Percentiles rank a stretch among this genome's conserved stretches.
Evolutionary conservation across 75 land plant species (phyloP).

Genomic region (Azolla pinnata): DNA sequence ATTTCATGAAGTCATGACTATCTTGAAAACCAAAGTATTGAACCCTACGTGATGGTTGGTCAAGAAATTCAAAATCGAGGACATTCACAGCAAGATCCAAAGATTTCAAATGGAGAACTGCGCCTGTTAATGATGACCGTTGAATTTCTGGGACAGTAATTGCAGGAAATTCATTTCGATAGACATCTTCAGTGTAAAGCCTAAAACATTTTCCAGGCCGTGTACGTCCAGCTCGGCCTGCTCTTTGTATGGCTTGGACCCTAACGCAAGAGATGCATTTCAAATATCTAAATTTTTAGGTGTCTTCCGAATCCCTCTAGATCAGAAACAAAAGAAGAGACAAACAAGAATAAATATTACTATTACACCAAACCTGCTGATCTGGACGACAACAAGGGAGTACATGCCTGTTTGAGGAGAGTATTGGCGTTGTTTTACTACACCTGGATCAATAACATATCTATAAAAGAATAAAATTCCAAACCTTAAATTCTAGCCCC

Average conservation of each 20-base stretch:
- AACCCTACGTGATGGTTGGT: slow-evolving; percentile 80
- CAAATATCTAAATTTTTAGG: too few species aligned
- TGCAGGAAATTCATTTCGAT: slow-evolving; percentile 60
- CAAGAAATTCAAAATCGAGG: slow-evolving; percentile 89
- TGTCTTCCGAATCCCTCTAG: too few species aligned
- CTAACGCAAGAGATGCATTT: too few species aligned
- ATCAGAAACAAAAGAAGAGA: not conserved
- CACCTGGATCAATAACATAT: slow-evolving; percentile 95
- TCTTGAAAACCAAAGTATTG: not conserved
- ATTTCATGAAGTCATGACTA: not conserved
- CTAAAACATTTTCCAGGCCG: slow-evolving; percentile 95
- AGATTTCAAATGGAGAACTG: slow-evolving; percentile 88
- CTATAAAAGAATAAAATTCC: slow-evolving; percentile 28
- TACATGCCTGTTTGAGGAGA: slow-evolving; percentile 91
- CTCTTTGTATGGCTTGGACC: slow-evolving; percentile 92
- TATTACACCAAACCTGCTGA: slow-evolving; percentile 55
- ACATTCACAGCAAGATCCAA: slow-evolving; percentile 76
- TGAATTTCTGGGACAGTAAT: slow-evolving; percentile 95
- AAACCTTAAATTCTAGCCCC: too few species aligned
- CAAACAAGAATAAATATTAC: not conserved
- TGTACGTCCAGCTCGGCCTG: slow-evolving; percentile 97
- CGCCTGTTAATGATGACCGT: slow-evolving; percentile 86
- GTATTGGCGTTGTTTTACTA: slow-evolving; percentile 92
- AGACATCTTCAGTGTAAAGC: slow-evolving; percentile 49
- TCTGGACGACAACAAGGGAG: slow-evolving; percentile 86